phyloP scores from a whole-genome alignment of 371 early-diverging fungal genomes.

The Thermomucor indicae-seudaticae region DNA sequence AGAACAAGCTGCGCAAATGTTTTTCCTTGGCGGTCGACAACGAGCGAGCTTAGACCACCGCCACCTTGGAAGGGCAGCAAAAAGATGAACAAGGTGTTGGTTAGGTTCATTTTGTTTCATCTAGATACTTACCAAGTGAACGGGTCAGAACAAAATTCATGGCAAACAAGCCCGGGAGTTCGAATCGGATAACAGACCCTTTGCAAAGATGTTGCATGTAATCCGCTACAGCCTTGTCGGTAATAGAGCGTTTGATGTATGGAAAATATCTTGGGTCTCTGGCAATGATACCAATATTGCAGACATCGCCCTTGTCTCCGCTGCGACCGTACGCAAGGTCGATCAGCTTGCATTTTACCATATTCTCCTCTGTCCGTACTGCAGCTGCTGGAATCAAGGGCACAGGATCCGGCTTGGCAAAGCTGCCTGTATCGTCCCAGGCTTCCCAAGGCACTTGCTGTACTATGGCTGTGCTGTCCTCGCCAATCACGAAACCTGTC shows the following conservation, averaged over 20 bases:
- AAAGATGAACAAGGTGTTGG: slow-evolving; percentile 7
- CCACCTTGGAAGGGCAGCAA: no score
- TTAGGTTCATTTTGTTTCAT: no score
- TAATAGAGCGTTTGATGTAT: slow-evolving; percentile 38
- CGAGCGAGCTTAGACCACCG: slow-evolving; percentile 65
- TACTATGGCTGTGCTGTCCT: slow-evolving; percentile 11
- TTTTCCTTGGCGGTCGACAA: slow-evolving; percentile 73
- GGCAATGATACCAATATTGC: slow-evolving; percentile 67
- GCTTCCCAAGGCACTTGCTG: slow-evolving; percentile 25
- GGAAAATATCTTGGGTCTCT: slow-evolving; percentile 58
- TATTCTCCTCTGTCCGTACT: slow-evolving; percentile 5
- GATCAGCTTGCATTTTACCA: slow-evolving; percentile 53
- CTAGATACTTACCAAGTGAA: slow-evolving; percentile 53
- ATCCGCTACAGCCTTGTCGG: slow-evolving; percentile 42
- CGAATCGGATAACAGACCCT: slow-evolving; percentile 62
- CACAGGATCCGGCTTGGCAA: slow-evolving; percentile 18
- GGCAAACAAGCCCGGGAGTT: slow-evolving; percentile 59
- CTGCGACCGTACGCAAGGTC: slow-evolving; percentile 66
- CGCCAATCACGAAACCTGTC: slow-evolving; percentile 41
- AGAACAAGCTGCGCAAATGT: slow-evolving; percentile 69
- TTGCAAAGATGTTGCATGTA: slow-evolving; percentile 65
- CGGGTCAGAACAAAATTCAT: slow-evolving; percentile 72
- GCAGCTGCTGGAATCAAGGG: slow-evolving; percentile 27
- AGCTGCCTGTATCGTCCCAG: slow-evolving; percentile 21
- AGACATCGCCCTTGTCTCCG: slow-evolving; percentile 75